Percentiles rank a stretch among this genome's conserved stretches.
phyloP scores from a whole-genome alignment of 2,329 filamentous ascomycete genomes.

The Aspergillus intermedius region DNA sequence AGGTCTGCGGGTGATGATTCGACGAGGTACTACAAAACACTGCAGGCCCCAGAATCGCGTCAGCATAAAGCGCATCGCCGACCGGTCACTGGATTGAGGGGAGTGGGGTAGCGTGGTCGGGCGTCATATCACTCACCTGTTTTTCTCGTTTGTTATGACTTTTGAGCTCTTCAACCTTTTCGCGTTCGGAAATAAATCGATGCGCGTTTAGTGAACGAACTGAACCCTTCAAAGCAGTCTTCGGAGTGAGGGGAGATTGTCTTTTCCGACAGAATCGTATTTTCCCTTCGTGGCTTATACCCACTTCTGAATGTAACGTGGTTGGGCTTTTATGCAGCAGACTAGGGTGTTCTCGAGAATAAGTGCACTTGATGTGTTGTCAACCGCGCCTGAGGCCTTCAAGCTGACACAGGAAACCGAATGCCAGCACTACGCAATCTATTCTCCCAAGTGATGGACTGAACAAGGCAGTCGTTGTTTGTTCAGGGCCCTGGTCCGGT shows the following conservation, averaged over 20 bases:
- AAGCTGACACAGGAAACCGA: constrained; percentile 15
- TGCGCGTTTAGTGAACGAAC: constrained; percentile 18
- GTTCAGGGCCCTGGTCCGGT: constrained; percentile 16
- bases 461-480: constrained; percentile 8
- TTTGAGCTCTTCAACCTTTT: constrained; percentile 2
- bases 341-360: constrained; percentile 30
- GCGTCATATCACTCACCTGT: constrained; percentile 28
- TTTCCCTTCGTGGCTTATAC: constrained; percentile 28
- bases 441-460: constrained; percentile 13
- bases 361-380: constrained; percentile 39
- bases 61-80: constrained; percentile 37
- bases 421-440: constrained; percentile 15
- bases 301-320: constrained; percentile 32
- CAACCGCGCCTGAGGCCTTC: constrained; percentile 23
- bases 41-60: constrained; percentile 37
- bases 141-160: constrained; percentile 12
- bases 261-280: constrained; percentile 16
- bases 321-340: constrained; percentile 43
- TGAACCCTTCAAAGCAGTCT: constrained; percentile 11
- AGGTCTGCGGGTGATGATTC: constrained; percentile 34
- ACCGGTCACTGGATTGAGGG: constrained; percentile 36
- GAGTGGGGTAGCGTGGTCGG: constrained; percentile 16
- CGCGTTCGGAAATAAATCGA: constrained; percentile 12
- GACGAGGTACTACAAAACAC: constrained; percentile 29
- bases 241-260: constrained; percentile 12